These are phyloP conservation scores for Jaapia argillacea DNA, from an alignment of 768 basidiomycete genomes.

Conservation along the genomic window DNA sequence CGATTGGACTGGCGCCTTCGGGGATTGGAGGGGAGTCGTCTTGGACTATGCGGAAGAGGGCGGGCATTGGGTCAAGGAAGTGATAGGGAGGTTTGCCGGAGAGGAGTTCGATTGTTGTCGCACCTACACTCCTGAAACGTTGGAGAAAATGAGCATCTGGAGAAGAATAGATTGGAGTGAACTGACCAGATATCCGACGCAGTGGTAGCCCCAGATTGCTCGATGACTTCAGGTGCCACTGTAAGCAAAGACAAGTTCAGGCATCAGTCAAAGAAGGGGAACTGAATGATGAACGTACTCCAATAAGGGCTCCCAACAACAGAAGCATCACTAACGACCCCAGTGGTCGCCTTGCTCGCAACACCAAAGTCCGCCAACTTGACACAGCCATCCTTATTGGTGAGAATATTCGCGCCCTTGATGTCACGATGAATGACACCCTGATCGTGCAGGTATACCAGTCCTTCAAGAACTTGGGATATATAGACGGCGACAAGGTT, in stretches of 20 bases:
- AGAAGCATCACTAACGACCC: constrained; percentile 72
- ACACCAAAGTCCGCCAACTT: constrained; percentile 99
- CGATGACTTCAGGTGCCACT: constrained; percentile 99
- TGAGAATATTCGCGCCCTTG: constrained; percentile 97
- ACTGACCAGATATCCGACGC: constrained; percentile 91
- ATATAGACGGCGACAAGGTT: constrained; percentile 94
- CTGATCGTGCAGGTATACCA: constrained; percentile 96
- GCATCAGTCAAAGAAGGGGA: background rate
- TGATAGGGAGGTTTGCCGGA: constrained; percentile 93
- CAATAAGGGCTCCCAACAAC: constrained; percentile 98
- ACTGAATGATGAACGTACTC: constrained; percentile 47
- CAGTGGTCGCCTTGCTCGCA: constrained; percentile 67
- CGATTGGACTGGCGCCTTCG: constrained; percentile 88
- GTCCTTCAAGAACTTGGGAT: constrained; percentile 89
- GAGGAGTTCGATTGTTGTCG: constrained; percentile 92
- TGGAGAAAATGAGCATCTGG: constrained; percentile 1
- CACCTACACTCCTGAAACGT: constrained; percentile 68
- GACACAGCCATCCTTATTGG: constrained; percentile 96
- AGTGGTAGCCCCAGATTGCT: constrained; percentile 94
- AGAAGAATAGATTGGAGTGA: no score
- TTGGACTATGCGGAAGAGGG: constrained; percentile 95
- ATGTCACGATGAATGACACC: constrained; percentile 99
- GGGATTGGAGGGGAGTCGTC: constrained; percentile 97
- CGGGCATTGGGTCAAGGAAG: constrained; percentile 95
- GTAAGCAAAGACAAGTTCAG: background rate